Evolutionary conservation across 495 filamentous ascomycete species (phyloP).

Genomic region (Gamarada debralockiae): DNA sequence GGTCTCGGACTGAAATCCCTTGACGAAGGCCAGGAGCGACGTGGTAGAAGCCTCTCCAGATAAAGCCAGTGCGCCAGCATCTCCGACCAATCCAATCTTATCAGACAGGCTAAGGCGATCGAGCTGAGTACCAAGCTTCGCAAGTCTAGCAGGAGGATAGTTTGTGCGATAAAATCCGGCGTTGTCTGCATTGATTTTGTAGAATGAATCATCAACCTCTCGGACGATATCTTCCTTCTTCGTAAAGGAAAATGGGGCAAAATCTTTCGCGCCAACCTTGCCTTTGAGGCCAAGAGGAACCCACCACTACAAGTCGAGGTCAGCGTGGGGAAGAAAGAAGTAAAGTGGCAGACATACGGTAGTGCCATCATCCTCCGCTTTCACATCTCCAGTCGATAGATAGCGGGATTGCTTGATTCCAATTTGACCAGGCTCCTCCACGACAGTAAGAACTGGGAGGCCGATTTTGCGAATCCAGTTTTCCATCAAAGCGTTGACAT

Average conservation of each 20-base stretch:
- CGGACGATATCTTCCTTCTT: constrained; percentile 69
- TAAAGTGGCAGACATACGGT: constrained; percentile 25
- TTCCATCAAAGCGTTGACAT: constrained; percentile 84
- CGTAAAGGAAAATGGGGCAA: constrained; percentile 58
- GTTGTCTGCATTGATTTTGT: constrained; percentile 86
- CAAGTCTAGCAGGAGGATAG: constrained; percentile 75
- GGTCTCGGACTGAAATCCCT: constrained; percentile 74
- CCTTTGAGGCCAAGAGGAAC: constrained; percentile 78
- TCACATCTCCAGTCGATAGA: constrained; percentile 82
- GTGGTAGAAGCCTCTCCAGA: constrained; percentile 79
- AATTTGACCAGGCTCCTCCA: constrained; percentile 79
- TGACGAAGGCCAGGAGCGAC: constrained; percentile 72
- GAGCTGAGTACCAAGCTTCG: constrained; percentile 70
- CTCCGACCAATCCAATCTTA: constrained; percentile 73
- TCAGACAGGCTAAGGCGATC: constrained; percentile 75
- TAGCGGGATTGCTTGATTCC: constrained; percentile 81
- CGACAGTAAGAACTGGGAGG: constrained; percentile 82
- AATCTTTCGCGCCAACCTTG: constrained; percentile 45
- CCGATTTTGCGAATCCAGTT: constrained; percentile 94
- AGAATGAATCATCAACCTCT: constrained; percentile 74
- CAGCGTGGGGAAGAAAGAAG: no score
- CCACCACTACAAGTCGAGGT: constrained; percentile 68
- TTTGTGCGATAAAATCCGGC: constrained; percentile 92
- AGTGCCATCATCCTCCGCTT: constrained; percentile 78
- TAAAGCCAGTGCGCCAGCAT: constrained; percentile 86